Evolutionary conservation across 73 alveolate genomes (phyloP).

Genomic region (Paramecium bursaria): DNA sequence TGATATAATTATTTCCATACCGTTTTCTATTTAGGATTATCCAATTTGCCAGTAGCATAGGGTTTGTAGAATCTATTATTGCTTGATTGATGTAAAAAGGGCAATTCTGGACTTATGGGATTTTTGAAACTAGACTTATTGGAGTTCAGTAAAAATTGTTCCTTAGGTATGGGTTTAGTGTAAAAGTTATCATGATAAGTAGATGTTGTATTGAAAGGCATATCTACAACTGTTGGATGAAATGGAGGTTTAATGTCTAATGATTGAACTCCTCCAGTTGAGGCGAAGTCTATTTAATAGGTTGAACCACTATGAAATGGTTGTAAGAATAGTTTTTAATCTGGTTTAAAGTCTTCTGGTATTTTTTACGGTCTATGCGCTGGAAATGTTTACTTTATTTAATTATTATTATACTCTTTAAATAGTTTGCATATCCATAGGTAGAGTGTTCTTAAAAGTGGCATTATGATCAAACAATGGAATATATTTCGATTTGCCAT

Average conservation of each 20-base stretch:
- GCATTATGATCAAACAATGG: conserved; percentile 41
- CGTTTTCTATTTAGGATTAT: too few species aligned
- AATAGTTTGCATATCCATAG: conserved; percentile 28
- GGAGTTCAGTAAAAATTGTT: conserved; percentile 11
- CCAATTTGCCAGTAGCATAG: conserved; percentile 16
- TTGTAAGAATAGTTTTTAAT: conserved; percentile 3
- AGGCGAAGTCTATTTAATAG: neutral
- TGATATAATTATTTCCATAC: too few species aligned
- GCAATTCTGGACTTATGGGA: conserved; percentile 47
- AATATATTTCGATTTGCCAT: neutral
- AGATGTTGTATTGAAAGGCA: conserved; percentile 5
- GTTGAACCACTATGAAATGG: conserved; percentile 47
- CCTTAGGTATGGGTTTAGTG: conserved; percentile 40
- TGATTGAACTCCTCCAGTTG: conserved; percentile 23
- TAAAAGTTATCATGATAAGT: conserved; percentile 41
- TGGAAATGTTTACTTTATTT: neutral
- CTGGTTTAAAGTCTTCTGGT: conserved; percentile 43
- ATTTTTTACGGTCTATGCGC: conserved; percentile 4
- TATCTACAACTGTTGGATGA: conserved; percentile 54
- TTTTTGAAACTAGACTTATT: conserved; percentile 25
- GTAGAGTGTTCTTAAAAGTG: conserved; percentile 23
- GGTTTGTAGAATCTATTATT: conserved; percentile 37
- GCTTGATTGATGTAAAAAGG: conserved; percentile 30
- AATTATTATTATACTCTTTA: conserved; percentile 23
- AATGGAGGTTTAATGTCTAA: conserved; percentile 25